These are phyloP conservation scores for Amaranthus cruentus DNA, from an alignment of 148 eudicot species.

Conservation along the genomic window DNA sequence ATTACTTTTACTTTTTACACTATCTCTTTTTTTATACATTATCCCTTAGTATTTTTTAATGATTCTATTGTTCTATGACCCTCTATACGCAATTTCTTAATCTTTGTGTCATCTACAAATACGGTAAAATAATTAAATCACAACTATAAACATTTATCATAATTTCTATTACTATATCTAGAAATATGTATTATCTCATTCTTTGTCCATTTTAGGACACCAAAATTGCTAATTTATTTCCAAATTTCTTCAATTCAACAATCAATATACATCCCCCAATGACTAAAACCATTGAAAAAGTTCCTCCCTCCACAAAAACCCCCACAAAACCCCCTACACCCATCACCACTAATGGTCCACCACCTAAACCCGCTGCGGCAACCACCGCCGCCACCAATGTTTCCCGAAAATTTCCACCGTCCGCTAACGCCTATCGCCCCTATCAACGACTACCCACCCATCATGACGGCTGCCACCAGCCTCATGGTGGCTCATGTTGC, in stretches of 20 bases:
- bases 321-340: constrained; percentile 42
- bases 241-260: not conserved
- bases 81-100: too few species aligned
- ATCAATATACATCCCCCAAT: not conserved
- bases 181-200: too few species aligned
- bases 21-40: too few species aligned
- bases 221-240: too few species aligned
- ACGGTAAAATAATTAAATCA: too few species aligned
- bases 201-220: too few species aligned
- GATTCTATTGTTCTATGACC: too few species aligned
- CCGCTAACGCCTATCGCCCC: constrained; percentile 25
- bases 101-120: too few species aligned
- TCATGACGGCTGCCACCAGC: not conserved
- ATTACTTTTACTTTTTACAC: too few species aligned
- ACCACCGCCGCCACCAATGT: constrained; percentile 18
- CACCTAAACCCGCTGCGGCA: not conserved
- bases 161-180: too few species aligned
- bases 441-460: not conserved
- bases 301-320: constrained; percentile 32
- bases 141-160: too few species aligned
- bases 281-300: constrained; percentile 13
- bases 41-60: too few species aligned
- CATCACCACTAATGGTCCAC: constrained; percentile 18
- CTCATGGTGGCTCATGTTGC: constrained; percentile 24
- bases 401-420: constrained; percentile 49